Base-by-base conservation (phyloP, 257 asterid genomes). In the Pogostemon cablin region DNA sequence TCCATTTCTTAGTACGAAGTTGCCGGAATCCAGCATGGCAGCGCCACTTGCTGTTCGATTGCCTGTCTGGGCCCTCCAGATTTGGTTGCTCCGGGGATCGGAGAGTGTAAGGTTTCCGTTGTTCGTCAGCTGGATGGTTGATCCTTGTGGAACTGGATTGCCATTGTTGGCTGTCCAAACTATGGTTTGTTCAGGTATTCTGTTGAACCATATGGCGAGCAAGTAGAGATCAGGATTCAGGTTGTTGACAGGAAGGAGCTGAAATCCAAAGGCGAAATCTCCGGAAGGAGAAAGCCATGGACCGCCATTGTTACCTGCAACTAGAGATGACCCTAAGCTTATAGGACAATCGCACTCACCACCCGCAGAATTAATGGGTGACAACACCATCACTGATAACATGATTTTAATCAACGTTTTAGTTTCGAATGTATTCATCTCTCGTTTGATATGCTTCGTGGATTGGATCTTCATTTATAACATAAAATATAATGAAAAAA, bases 201-300 rank as follows among this genome's bases (percentile, higher is more conserved):
- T 80, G 60, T 75, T 47, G 65, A 57, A 84, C 89, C 87, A 82
- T 32, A 82, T 72, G 52, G 89, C 62, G 1, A 82, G 58, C 62
- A 80, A 50, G 80, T 69, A 84, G 48, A 46, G 72, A 58, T 79
- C 72, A 15, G 15, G 15, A 15, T 15, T 15, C 47, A 61, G 38
- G 8, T 53, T 48, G 12, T 67, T 40, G 40, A 37, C 3, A 0
- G 41, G n/a, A 8, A 63, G 77, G 57, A 67, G 79, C 12, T 69
- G 69, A 67, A 83, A 83, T 20, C 84, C 88, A n/a, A 83, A 77
- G 58, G 88, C 86, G 38, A 81, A 83, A 43, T 83, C 86, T 4
- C 75, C 82, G 3, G 72, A 73, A 2, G 80, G 72, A 2, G 86
- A 83, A 9, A 68, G 44, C 88, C 88, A 81, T 20, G 15, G 15